Percentiles rank a stretch among this genome's conserved stretches.
These are phyloP conservation scores for Candida xyloterini DNA, from an alignment of 805 yeast genomes.

Conservation along the genomic window DNA sequence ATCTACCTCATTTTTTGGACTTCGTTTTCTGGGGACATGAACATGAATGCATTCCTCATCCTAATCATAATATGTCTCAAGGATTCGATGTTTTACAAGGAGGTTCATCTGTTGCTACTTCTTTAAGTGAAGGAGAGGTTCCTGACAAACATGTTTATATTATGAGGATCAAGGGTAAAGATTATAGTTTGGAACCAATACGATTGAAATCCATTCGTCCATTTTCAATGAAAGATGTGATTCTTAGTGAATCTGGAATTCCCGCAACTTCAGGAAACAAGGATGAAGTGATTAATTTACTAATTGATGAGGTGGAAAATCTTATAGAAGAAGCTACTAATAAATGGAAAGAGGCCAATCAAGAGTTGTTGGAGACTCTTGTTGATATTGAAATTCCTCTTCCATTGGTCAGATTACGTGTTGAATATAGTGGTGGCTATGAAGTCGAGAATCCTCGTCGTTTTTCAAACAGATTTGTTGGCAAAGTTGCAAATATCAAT, in stretches of 20 bases:
- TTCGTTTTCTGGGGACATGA: constrained; percentile 97
- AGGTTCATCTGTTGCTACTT: constrained; percentile 92
- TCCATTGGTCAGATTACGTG: constrained; percentile 78
- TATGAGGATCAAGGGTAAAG: constrained; percentile 56
- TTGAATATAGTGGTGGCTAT: constrained; percentile 86
- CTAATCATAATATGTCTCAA: constrained; percentile 53
- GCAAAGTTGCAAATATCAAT: constrained; percentile 85
- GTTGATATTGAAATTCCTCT: constrained; percentile 51
- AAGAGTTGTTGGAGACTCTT: constrained; percentile 27
- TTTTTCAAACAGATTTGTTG: constrained; percentile 87
- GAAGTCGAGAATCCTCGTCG: constrained; percentile 90
- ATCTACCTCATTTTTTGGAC: constrained; percentile 78
- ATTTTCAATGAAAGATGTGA: constrained; percentile 67
- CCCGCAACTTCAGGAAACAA: constrained; percentile 60
- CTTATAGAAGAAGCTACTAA: constrained; percentile 59
- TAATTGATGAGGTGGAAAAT: constrained; percentile 61
- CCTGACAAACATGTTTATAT: constrained; percentile 72
- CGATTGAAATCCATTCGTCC: constrained; percentile 75
- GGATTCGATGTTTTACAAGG: constrained; percentile 84
- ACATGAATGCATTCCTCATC: constrained; percentile 83
- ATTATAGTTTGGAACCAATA: constrained; percentile 57
- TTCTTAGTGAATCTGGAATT: constrained; percentile 52
- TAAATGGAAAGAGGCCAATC: constrained; percentile 40
- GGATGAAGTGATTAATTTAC: constrained; percentile 55
- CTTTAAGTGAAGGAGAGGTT: constrained; percentile 82